Evolutionary conservation across 768 basidiomycete genomes (phyloP).

Genomic region (Lyophyllum decastes): DNA sequence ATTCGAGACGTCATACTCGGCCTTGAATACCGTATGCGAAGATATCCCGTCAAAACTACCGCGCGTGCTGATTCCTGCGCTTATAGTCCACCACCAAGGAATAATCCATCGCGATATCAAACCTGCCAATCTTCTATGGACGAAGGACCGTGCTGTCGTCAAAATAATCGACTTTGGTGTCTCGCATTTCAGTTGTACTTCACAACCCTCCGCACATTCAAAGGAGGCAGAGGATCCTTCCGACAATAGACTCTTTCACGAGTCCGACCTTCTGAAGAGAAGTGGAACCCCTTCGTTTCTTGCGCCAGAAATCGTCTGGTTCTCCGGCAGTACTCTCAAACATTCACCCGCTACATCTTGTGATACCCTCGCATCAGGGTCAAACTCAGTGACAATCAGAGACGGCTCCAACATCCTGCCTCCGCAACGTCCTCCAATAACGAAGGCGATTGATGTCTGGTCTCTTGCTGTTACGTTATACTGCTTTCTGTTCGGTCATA

Average conservation of each 20-base stretch:
- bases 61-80: slow-evolving; percentile 9
- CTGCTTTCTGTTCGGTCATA: slow-evolving; percentile 46
- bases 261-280: slow-evolving; percentile 38
- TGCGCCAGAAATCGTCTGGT: slow-evolving; percentile 47
- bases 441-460: slow-evolving; percentile 50
- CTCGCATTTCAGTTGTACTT: slow-evolving; percentile 68
- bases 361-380: slow-evolving; percentile 16
- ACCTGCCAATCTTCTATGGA: slow-evolving; percentile 95
- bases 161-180: slow-evolving; percentile 99
- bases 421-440: slow-evolving; percentile 36
- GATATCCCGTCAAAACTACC: slow-evolving; percentile 1
- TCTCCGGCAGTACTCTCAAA: slow-evolving; percentile 26
- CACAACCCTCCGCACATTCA: slow-evolving; percentile 13
- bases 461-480: slow-evolving; percentile 48
- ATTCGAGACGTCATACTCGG: slow-evolving; percentile 93
- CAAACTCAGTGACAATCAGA: background rate
- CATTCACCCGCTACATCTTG: slow-evolving; percentile 20
- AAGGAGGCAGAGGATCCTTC: slow-evolving; percentile 15
- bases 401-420: slow-evolving; percentile 10
- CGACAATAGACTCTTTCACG: slow-evolving; percentile 35
- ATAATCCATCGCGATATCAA: slow-evolving; percentile 99
- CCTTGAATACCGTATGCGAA: slow-evolving; percentile 85
- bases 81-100: slow-evolving; percentile 89
- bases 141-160: slow-evolving; percentile 80
- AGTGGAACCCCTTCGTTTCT: slow-evolving; percentile 46